Evolutionary conservation across 768 basidiomycete species (phyloP), one percentile per base, ranked within the genome.

Genomic region (Trametes villosa): DNA sequence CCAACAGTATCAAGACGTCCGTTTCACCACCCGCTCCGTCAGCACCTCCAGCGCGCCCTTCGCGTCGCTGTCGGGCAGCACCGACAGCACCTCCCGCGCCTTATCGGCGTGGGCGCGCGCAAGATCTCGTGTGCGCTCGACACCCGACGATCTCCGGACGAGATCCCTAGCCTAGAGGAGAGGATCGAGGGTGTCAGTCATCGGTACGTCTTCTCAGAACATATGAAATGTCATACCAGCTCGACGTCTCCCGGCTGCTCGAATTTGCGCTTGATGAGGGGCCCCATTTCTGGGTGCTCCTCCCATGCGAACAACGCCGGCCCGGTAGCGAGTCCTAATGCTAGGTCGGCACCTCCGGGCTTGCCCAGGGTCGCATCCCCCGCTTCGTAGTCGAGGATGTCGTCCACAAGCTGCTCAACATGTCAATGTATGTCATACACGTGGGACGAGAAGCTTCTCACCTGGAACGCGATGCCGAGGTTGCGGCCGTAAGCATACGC

Each of bases 381-480:
- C 0, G 90, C 86, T 49, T 95, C 91, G 70, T 94, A 98, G 76
- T 98, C 97, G 3, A 99, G 79, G 34, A 95, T 84, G 70, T 99
- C 97, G 71, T 99, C 97, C 48, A 98, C 89, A 11, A 99, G 88
- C 94, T 96, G 68, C 54, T 47, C 46, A 13, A 17, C 18, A 57
- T 20, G 48, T 58, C 20, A 50, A 11, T 11, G 9, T 11, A n/a
- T 18, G 34, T 12, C 11, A 20, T 2, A 3, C 15, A 18, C 18
- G 36, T 8, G 17, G 46, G n/a, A 9, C 24, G 18, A 52, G 17
- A 18, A 5, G 8, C 9, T 24, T 41, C 61, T 45, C 63, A 94
- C 94, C 84, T 97, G 96, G 77, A 98, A 97, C n/a, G 95, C 93
- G 62, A 96, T 91, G 3, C 95, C 94, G 18, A 96, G 69, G 75